phyloP scores from a whole-genome alignment of 305 asterid species.

The Caryopteris hybrid region DNA sequence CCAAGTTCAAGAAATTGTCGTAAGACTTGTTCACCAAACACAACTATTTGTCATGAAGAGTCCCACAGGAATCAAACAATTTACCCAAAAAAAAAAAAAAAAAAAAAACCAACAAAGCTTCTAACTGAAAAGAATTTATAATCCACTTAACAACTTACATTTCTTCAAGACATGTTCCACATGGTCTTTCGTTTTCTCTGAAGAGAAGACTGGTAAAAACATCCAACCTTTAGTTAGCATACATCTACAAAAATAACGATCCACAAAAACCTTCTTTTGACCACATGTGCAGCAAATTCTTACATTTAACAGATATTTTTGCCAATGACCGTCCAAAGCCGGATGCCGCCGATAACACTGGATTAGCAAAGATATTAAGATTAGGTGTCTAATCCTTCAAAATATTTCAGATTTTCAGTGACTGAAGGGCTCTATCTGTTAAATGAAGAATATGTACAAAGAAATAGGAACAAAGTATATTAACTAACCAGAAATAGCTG shows the following conservation, averaged over 20 bases:
- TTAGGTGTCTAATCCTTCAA: not conserved
- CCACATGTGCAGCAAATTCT: conserved; percentile 19
- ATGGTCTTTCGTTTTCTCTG: conserved; percentile 42
- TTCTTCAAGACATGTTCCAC: conserved; percentile 41
- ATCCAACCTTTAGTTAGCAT: conserved; percentile 15
- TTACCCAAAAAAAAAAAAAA: no score
- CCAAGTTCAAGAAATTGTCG: not conserved
- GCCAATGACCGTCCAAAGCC: conserved; percentile 63
- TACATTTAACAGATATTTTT: conserved; percentile 54
- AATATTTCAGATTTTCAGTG: conserved; percentile 4
- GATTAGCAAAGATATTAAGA: conserved; percentile 5
- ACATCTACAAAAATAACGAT: not conserved
- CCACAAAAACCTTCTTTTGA: not conserved
- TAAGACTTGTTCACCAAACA: not conserved
- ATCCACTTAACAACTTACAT: conserved; percentile 46
- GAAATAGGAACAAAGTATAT: not conserved
- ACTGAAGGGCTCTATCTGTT: not conserved
- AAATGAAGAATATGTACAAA: not conserved
- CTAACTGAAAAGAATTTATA: not conserved
- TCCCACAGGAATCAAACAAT: not conserved
- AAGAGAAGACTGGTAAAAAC: conserved; percentile 48
- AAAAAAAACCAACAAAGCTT: not conserved
- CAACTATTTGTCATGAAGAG: not conserved
- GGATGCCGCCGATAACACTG: conserved; percentile 79
- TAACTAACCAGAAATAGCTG: conserved; percentile 79